phyloP scores from a whole-genome alignment of 768 basidiomycete genomes.

The Hericium coralloides region DNA sequence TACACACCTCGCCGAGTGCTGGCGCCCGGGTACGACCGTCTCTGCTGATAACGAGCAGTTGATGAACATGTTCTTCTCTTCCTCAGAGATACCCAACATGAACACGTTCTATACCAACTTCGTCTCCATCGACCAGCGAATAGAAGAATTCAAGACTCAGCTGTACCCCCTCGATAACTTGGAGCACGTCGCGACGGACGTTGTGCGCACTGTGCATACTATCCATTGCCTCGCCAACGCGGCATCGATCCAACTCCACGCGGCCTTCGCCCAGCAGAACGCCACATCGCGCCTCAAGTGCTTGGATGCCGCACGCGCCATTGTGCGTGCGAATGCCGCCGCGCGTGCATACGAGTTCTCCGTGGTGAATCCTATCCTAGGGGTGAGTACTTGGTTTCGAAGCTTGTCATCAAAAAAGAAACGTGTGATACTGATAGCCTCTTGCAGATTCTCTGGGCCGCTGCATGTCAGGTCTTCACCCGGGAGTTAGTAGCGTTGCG shows the following conservation, averaged over 20 bases:
- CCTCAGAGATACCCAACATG: slow-evolving; percentile 9
- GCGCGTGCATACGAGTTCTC: slow-evolving; percentile 1
- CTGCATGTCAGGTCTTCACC: slow-evolving; percentile 9
- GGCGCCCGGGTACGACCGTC: slow-evolving; percentile 20
- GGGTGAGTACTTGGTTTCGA: slow-evolving; percentile 1
- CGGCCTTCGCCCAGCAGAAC: slow-evolving; percentile 14
- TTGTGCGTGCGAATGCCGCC: slow-evolving; percentile 6
- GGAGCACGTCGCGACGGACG: slow-evolving; percentile 3
- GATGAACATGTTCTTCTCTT: not conserved
- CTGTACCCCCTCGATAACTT: slow-evolving; percentile 14
- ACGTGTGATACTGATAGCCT: not conserved
- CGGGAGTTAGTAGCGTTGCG: slow-evolving; percentile 11
- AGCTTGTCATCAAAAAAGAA: not conserved
- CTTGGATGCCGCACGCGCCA: slow-evolving; percentile 9
- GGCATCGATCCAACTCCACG: slow-evolving; percentile 23
- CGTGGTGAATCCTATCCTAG: slow-evolving; percentile 3
- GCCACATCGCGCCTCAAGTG: slow-evolving; percentile 11
- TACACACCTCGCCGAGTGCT: slow-evolving; percentile 37
- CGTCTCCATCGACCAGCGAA: slow-evolving; percentile 20
- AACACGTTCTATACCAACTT: slow-evolving; percentile 17
- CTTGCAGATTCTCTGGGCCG: slow-evolving; percentile 10
- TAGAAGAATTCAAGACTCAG: slow-evolving; percentile 20
- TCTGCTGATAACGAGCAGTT: not conserved
- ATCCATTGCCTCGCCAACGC: slow-evolving; percentile 19
- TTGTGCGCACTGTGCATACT: slow-evolving; percentile 16